Conservation (phyloP, 106 monocot genomes). For the Amphibolis antarctica region DNA sequence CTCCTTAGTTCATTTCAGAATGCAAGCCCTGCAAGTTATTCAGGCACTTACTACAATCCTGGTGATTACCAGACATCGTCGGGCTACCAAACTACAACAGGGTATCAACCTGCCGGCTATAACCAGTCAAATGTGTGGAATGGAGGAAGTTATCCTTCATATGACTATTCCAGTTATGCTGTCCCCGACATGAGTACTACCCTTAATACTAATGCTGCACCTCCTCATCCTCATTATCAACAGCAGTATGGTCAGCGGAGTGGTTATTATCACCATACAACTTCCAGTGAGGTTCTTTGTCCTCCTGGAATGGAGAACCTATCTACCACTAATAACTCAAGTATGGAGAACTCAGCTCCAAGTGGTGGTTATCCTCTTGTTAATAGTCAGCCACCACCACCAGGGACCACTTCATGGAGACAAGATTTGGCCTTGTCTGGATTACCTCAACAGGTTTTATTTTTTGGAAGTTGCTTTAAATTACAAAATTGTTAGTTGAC, state of each 20-base stretch:
- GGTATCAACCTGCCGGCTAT: slow-evolving; percentile 24
- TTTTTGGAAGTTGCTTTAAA: background rate
- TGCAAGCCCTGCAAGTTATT: slow-evolving; percentile 73
- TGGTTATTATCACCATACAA: slow-evolving; percentile 37
- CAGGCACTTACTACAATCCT: slow-evolving; percentile 90
- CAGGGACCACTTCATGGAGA: slow-evolving; percentile 93
- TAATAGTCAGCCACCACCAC: slow-evolving; percentile 86
- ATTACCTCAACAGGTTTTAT: slow-evolving; percentile 49
- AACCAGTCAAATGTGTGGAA: slow-evolving; percentile 47
- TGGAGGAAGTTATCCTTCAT: slow-evolving; percentile 34
- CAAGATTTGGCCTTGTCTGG: slow-evolving; percentile 26
- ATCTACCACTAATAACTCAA: slow-evolving; percentile 11
- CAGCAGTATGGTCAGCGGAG: slow-evolving; percentile 62
- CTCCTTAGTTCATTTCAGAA: slow-evolving; percentile 97
- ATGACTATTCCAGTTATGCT: slow-evolving; percentile 47
- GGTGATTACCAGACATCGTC: slow-evolving; percentile 83
- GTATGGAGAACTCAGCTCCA: slow-evolving; percentile 11
- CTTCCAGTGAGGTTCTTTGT: slow-evolving; percentile 23
- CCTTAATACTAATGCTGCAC: slow-evolving; percentile 25
- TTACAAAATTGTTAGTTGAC: background rate
- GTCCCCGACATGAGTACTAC: slow-evolving; percentile 31
- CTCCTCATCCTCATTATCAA: slow-evolving; percentile 49
- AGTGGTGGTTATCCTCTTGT: slow-evolving; percentile 34
- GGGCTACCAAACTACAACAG: slow-evolving; percentile 33
- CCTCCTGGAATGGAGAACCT: slow-evolving; percentile 34